Conservation (phyloP, 768 basidiomycete genomes). For the Udeniomyces megalosporus region DNA sequence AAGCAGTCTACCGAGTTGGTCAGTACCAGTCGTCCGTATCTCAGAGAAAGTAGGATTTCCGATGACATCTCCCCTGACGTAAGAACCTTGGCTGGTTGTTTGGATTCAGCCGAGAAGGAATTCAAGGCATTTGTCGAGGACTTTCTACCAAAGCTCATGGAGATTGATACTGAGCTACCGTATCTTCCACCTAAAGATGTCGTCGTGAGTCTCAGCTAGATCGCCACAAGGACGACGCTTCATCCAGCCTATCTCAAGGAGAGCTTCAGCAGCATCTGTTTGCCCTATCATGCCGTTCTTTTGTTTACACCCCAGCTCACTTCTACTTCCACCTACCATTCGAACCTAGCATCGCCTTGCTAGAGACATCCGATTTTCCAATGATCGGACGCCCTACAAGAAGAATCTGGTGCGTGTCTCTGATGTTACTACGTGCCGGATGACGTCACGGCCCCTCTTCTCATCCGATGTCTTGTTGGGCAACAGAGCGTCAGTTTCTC, state of each 20-base stretch:
- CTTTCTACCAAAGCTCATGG: slow-evolving; percentile 49
- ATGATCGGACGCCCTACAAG: slow-evolving; percentile 69
- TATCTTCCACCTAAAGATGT: slow-evolving; percentile 59
- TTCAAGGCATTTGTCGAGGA: slow-evolving; percentile 69
- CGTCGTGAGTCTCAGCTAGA: too few species aligned
- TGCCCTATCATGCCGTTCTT: too few species aligned
- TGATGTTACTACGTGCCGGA: not conserved
- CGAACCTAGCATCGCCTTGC: slow-evolving; percentile 94
- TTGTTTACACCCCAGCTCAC: too few species aligned
- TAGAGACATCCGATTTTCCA: slow-evolving; percentile 78
- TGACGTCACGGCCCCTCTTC: not conserved
- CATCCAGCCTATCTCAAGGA: too few species aligned
- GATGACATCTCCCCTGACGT: not conserved
- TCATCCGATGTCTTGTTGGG: not conserved
- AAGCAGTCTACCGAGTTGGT: slow-evolving; percentile 62
- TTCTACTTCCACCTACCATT: too few species aligned
- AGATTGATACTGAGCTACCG: slow-evolving; percentile 69
- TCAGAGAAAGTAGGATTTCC: not conserved
- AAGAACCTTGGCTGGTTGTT: not conserved
- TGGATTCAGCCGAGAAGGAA: slow-evolving; percentile 35
- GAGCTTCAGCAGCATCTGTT: too few species aligned
- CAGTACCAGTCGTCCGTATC: slow-evolving; percentile 47
- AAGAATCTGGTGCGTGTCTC: not conserved
- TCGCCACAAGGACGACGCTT: too few species aligned
- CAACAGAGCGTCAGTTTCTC: slow-evolving; percentile 70